Evolutionary conservation across 179 eudicot genomes (phyloP), one percentile per base, ranked within the genome.

Genomic region (Dionaea muscipula): DNA sequence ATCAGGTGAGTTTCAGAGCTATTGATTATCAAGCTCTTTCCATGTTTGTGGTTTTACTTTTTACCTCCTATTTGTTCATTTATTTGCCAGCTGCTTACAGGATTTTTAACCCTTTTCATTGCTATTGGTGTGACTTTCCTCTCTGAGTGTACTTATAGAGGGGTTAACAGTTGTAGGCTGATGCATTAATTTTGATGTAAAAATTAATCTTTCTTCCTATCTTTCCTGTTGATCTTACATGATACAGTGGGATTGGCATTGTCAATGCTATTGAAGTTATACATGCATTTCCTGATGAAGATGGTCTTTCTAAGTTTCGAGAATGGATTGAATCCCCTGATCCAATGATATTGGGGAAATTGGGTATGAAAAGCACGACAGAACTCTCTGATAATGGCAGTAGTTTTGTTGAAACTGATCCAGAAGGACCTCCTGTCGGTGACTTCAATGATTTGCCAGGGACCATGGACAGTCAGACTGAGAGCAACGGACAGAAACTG

Each of bases 311-410:
- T 41, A 79, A 78, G 63, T 91, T 91, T 57, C 82, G 95, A 28
- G 88, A 80, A 66, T 91, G 95, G 98, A 72, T 91, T 61, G 98
- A 91, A 68, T 91, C 98, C 9, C 98, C 98, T 56, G 98, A 91
- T 75, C 98, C 98, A 55, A 43, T 73, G 25, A 91, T 91, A 48
- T 72, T 91, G 22, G 95, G 94, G 12, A 76, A 64, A 57, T 56
- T 77, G 56, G 83, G 76, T 58, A 71, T 63, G 60, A 78, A 69
- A 56, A 78, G 57, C 64, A 79, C 70, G 57, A 67, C 81, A 44
- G 72, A 71, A 62, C 63, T 47, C 50, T 50, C 68, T 35, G 72
- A 61, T 43, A 63, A 21, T 50, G 37, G 39, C 2, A 50, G 11
- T 36, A 58, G 31, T 50, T 47, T 47, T 54, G 57, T 69, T 36